These are phyloP conservation scores for Botryotinia calthae DNA, from an alignment of 2,329 filamentous ascomycete species.

Conservation along the genomic window DNA sequence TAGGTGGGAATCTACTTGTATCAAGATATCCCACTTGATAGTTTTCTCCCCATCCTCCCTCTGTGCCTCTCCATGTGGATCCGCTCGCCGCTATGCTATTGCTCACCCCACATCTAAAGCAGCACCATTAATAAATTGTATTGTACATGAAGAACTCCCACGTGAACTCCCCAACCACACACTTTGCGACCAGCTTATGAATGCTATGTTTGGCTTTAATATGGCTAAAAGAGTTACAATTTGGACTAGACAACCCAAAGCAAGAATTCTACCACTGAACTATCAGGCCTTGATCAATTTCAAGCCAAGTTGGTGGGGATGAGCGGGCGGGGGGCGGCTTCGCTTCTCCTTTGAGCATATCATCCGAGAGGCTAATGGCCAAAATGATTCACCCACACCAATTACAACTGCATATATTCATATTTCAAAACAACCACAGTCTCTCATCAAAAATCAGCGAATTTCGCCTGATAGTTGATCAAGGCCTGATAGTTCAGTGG, in stretches of 20 bases:
- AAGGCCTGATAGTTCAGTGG: constrained; percentile 14
- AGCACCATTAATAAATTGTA: background rate
- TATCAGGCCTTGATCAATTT: background rate
- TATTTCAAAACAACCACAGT: fast-evolving
- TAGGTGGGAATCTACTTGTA: background rate
- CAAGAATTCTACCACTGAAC: constrained; percentile 17
- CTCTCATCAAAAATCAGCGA: fast-evolving
- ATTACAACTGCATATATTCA: fast-evolving
- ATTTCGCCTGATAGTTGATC: too few species aligned
- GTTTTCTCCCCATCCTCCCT: background rate
- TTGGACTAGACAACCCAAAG: background rate
- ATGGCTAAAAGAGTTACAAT: background rate
- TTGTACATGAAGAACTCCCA: too few species aligned
- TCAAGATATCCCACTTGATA: background rate
- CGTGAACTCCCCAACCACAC: background rate
- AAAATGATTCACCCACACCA: too few species aligned
- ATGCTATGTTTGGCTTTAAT: background rate
- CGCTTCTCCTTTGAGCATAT: too few species aligned
- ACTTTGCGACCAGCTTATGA: background rate
- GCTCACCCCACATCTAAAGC: background rate
- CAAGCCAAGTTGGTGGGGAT: too few species aligned
- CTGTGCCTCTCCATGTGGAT: background rate
- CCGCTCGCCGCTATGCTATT: too few species aligned
- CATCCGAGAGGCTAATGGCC: too few species aligned
- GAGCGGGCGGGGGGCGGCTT: too few species aligned